Conservation (phyloP, 768 basidiomycete species). For the Rhodotorula toruloides region DNA sequence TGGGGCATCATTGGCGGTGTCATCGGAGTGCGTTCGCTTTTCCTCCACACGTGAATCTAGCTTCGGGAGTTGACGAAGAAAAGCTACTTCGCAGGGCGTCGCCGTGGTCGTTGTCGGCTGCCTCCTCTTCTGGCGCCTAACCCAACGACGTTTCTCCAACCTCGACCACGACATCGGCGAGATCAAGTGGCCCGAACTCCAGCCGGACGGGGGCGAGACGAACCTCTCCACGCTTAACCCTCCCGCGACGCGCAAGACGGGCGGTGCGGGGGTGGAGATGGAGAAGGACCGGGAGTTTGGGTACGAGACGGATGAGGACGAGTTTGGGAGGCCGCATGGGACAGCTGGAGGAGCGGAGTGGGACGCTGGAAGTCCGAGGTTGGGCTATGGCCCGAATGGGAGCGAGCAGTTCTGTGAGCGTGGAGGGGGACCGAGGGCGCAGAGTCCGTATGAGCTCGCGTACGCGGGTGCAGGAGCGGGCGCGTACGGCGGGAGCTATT, state of each 20-base stretch:
- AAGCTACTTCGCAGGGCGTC: slow-evolving; percentile 14
- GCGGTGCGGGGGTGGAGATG: slow-evolving; percentile 30
- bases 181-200: slow-evolving; percentile 27
- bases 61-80: too few relatives aligned
- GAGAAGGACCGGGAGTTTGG: slow-evolving; percentile 5
- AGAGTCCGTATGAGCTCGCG: not conserved
- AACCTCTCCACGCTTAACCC: slow-evolving; percentile 23
- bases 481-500: slow-evolving; percentile 11
- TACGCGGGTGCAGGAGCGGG: not conserved
- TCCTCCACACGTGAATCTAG: too few relatives aligned
- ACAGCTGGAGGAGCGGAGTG: not conserved
- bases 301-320: not conserved
- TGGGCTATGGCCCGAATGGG: not conserved
- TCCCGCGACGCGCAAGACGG: slow-evolving; percentile 17
- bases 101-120: slow-evolving; percentile 6
- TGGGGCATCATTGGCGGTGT: slow-evolving; percentile 34
- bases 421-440: not conserved
- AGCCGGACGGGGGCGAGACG: slow-evolving; percentile 7
- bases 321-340: not conserved
- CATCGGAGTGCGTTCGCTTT: slow-evolving; percentile 8
- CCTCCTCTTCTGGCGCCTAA: slow-evolving; percentile 10
- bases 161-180: slow-evolving; percentile 11
- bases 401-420: slow-evolving; percentile 7
- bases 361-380: slow-evolving; percentile 9
- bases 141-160: slow-evolving; percentile 22